These are phyloP conservation scores for Trichocladium uniseriatum DNA, from an alignment of 495 filamentous ascomycete species.

Conservation along the genomic window DNA sequence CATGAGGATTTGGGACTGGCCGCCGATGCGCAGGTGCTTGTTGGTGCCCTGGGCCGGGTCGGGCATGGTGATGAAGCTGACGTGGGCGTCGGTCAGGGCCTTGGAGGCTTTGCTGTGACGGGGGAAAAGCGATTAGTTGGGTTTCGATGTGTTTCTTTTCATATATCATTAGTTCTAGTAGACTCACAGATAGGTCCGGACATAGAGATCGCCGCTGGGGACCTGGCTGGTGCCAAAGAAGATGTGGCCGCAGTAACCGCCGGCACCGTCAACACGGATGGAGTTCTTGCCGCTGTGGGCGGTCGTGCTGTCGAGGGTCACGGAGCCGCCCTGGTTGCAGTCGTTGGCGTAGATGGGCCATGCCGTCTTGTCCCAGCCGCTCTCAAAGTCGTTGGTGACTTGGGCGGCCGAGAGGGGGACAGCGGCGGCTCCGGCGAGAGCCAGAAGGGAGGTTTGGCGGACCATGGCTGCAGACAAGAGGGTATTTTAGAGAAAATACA, in stretches of 20 bases:
- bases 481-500: too few species aligned
- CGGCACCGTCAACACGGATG: constrained; percentile 42
- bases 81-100: constrained; percentile 44
- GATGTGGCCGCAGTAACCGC: constrained; percentile 51
- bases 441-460: constrained; percentile 29
- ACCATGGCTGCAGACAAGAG: constrained; percentile 1
- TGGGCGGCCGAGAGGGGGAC: constrained; percentile 39
- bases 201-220: constrained; percentile 47
- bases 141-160: constrained; percentile 15
- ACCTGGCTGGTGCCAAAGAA: constrained; percentile 49
- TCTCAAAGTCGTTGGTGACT: constrained; percentile 45
- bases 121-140: neutral
- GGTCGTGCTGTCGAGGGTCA: constrained; percentile 41
- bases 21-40: constrained; percentile 51
- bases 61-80: constrained; percentile 53
- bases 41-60: constrained; percentile 44
- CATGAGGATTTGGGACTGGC: constrained; percentile 48
- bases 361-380: constrained; percentile 41
- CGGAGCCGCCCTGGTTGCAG: constrained; percentile 48
- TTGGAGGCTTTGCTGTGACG: constrained; percentile 41
- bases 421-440: constrained; percentile 37
- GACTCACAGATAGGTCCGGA: constrained; percentile 45
- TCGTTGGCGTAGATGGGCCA: constrained; percentile 49
- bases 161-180: neutral
- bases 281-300: constrained; percentile 50